Conservation (phyloP, 2,329 filamentous ascomycete genomes). For the Ceratocystis cacaofunesta region DNA sequence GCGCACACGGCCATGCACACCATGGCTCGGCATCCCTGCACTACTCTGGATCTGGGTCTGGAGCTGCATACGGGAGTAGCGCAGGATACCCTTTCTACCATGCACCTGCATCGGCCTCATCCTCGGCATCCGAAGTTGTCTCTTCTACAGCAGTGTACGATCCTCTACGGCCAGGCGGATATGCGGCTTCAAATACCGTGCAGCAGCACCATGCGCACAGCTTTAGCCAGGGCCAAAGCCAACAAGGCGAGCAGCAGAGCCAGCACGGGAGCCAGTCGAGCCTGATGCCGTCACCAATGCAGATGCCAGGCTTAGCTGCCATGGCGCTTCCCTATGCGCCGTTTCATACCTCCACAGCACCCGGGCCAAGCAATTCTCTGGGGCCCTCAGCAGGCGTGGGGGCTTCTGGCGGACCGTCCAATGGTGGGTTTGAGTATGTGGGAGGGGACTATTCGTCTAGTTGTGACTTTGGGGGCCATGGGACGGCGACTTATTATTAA, state of each 20-base stretch:
- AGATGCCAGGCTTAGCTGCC: slow-evolving; percentile 1
- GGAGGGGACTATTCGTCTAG: slow-evolving; percentile 3
- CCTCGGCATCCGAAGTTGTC: neutral
- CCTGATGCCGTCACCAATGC: neutral
- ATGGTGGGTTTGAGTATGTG: slow-evolving; percentile 10
- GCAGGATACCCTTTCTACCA: neutral
- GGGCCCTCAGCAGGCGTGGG: neutral
- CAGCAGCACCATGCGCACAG: neutral
- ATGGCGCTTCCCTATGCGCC: neutral
- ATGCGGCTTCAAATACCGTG: neutral
- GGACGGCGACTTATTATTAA: slow-evolving; percentile 6
- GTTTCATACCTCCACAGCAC: neutral
- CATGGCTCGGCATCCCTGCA: neutral
- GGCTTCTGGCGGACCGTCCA: neutral
- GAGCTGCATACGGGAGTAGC: slow-evolving; percentile 7
- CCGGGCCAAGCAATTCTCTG: neutral
- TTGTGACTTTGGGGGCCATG: slow-evolving; percentile 1
- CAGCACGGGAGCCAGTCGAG: neutral
- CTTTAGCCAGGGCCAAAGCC: neutral
- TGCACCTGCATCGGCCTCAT: neutral
- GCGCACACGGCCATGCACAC: neutral
- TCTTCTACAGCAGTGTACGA: neutral
- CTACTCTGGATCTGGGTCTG: slow-evolving; percentile 10
- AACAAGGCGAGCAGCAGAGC: neutral
- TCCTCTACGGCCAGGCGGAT: neutral